Evolutionary conservation across 2,329 filamentous ascomycete genomes (phyloP).

Genomic region (Bipolaris zeicola): DNA sequence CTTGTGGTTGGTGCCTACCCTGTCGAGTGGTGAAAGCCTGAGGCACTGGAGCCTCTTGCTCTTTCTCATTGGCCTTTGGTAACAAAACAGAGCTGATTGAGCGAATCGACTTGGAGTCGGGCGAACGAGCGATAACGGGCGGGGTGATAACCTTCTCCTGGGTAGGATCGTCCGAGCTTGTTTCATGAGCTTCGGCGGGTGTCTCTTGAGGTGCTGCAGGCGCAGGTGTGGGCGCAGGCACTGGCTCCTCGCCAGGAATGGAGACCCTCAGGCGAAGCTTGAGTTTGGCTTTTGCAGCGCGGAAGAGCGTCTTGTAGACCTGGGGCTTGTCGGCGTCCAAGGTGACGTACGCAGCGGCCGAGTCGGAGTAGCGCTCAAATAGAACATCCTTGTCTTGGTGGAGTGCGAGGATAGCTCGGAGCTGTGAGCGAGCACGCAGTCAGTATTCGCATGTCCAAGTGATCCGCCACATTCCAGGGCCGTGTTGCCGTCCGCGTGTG

Average conservation of each 20-base stretch:
- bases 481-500: background rate
- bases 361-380: conserved; percentile 96
- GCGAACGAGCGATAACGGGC: conserved; percentile 40
- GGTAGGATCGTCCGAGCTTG: conserved; percentile 36
- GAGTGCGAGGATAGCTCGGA: conserved; percentile 72
- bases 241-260: conserved; percentile 58
- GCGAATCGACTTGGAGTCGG: conserved; percentile 23
- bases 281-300: conserved; percentile 95
- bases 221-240: conserved; percentile 19
- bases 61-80: conserved; percentile 23
- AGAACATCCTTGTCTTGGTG: conserved; percentile 65
- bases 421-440: conserved; percentile 27
- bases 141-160: conserved; percentile 27
- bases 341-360: conserved; percentile 77
- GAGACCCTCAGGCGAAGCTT: conserved; percentile 89
- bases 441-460: conserved; percentile 14
- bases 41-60: conserved; percentile 50
- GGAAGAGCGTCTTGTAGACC: conserved; percentile 95
- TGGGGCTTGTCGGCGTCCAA: conserved; percentile 78
- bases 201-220: conserved; percentile 19
- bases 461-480: background rate
- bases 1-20: conserved; percentile 30
- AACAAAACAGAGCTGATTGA: conserved; percentile 33
- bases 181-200: conserved; percentile 27
- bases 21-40: conserved; percentile 46